Evolutionary conservation across 2,329 filamentous ascomycete genomes (phyloP).

Genomic region (Bipolaris zeicola): DNA sequence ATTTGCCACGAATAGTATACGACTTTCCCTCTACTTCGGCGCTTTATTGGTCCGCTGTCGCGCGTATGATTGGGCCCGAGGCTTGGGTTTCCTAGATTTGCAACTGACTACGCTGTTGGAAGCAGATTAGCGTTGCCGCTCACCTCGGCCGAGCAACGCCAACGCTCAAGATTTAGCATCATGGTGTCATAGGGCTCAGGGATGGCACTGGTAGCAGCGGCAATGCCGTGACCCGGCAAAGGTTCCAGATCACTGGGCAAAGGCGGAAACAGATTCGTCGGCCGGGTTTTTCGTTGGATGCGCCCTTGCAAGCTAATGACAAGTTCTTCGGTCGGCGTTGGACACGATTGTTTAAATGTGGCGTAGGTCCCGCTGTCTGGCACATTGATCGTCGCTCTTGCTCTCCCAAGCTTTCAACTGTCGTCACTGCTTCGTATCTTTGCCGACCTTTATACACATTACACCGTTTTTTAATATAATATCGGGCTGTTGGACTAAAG

Average conservation of each 20-base stretch:
- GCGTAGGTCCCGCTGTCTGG: constrained; percentile 9
- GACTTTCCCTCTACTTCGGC: neutral
- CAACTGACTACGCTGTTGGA: too few species aligned
- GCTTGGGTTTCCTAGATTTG: neutral
- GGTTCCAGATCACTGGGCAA: constrained; percentile 8
- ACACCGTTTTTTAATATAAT: neutral
- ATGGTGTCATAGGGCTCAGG: neutral
- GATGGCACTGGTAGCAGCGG: constrained; percentile 10
- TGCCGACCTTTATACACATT: neutral
- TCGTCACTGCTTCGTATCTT: constrained; percentile 4
- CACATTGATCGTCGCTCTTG: neutral
- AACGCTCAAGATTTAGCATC: neutral
- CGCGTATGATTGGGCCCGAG: neutral
- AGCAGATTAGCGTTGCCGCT: neutral
- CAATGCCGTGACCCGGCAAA: constrained; percentile 6
- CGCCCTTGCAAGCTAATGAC: neutral
- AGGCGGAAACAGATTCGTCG: neutral
- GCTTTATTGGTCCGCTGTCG: neutral
- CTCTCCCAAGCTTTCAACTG: neutral
- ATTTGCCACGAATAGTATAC: neutral
- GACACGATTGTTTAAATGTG: constrained; percentile 19
- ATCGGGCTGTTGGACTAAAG: neutral
- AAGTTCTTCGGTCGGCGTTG: neutral
- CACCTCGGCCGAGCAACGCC: neutral
- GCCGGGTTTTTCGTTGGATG: constrained; percentile 9